phyloP scores from a whole-genome alignment of 768 basidiomycete genomes.

The Gyrodon lividus region DNA sequence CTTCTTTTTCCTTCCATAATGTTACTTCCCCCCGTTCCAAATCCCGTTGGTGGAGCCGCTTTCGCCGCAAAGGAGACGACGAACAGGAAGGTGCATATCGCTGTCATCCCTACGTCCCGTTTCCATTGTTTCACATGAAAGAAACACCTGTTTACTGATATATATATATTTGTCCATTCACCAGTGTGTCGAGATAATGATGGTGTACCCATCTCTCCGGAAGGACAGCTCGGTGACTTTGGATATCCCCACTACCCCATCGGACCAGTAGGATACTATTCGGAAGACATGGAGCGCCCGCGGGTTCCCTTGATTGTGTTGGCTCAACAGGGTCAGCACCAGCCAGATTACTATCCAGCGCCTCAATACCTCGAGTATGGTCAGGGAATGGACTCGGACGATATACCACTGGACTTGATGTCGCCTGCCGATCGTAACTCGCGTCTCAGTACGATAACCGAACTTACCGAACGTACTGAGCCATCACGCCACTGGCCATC shows the following conservation, averaged over 20 bases:
- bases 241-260: slow-evolving; percentile 11
- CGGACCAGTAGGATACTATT: slow-evolving; percentile 21
- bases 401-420: slow-evolving; percentile 35
- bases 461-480: slow-evolving; percentile 65
- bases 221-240: slow-evolving; percentile 7
- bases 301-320: slow-evolving; percentile 59
- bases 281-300: slow-evolving; percentile 38
- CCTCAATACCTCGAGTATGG: slow-evolving; percentile 24
- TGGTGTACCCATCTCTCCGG: slow-evolving; percentile 20
- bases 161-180: slow-evolving; percentile 19
- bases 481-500: slow-evolving; percentile 49
- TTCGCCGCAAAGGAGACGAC: slow-evolving; percentile 36
- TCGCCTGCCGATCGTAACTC: slow-evolving; percentile 28
- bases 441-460: slow-evolving; percentile 63
- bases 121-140: slow-evolving; percentile 12
- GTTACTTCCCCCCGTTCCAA: slow-evolving; percentile 27
- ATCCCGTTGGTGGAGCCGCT: slow-evolving; percentile 35
- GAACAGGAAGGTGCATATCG: slow-evolving; percentile 61
- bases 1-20: slow-evolving; percentile 31
- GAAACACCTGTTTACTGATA: slow-evolving; percentile 20
- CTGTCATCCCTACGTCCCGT: slow-evolving; percentile 28
- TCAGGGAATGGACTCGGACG: slow-evolving; percentile 23
- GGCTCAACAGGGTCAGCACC: slow-evolving; percentile 52
- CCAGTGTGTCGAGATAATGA: slow-evolving; percentile 17
- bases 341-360: slow-evolving; percentile 27